Evolutionary conservation across 164 flowering plant genomes (phyloP), one percentile per base, ranked within the genome.

Genomic region (Magnolia kwangsiensis): DNA sequence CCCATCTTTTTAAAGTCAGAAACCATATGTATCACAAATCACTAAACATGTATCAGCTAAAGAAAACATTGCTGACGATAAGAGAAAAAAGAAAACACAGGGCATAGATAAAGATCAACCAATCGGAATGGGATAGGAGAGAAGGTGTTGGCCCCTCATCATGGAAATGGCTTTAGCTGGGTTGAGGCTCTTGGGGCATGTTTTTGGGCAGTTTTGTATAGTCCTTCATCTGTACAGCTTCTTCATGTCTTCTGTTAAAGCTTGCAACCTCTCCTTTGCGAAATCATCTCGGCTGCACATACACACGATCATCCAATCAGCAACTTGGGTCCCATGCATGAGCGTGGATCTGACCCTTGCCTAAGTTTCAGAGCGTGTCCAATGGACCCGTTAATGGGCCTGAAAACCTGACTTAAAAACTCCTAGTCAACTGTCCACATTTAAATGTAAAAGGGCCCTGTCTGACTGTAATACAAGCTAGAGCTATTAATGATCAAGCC

Each of bases 171-270:
- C 94, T 51, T 51, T 73, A 2, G 92, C 90, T 19, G 97, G 98
- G 65, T 90, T 67, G 8, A 92, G 85, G 77, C 94, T 86, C 80
- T 90, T 92, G 19, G 98, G 97, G 73, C 93, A 94, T 0, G 89
- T 79, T 0, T 78, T 81, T 1, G 89, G 87, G 80, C 95, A 92
- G 65, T 92, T 94, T 82, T 76, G 77, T 13, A 91, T 90, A 4
- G 84, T 85, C 85, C 93, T 86, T 86, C 97, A 92, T 50, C 86
- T 78, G 49, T 90, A 89, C 27, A 93, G 59, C 73, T 76, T 90
- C 80, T 72, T 80, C 1, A 82, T 13, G 27, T 85, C 89, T 55
- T 90, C 95, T 4, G 91, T 86, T 70, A 92, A 27, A 0, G 95
- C 89, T 68, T 90, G 87, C 80, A 93, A 27, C 51, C 94, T 76